Base-by-base conservation (phyloP, 2,329 filamentous ascomycete species). In the Lasiodiplodia hormozganensis region DNA sequence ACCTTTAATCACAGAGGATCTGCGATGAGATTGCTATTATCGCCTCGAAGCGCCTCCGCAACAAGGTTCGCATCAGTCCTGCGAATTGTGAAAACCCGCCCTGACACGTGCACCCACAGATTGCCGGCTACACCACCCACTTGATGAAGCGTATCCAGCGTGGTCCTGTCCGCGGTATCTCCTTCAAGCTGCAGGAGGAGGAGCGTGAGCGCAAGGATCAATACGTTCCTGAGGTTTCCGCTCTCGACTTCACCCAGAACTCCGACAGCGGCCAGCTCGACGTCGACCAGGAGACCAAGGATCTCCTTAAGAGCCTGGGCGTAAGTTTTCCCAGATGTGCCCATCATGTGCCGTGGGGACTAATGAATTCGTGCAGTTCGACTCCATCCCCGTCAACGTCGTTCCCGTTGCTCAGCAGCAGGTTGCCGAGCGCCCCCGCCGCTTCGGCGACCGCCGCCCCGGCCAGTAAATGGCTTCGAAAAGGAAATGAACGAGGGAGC, bases 191-290 rank as follows among this genome's bases (percentile, higher is more conserved):
- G 71, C 96, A 99, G 88, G 96, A 99, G 88, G 96, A 99, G 89
- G 96, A 99, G 91, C 93, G 96, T 89, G 96, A 99, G 88, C 92
- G 96, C 84, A 99, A 99, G 92, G 96, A 99, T 88, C 96, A 99
- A 89, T 99, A 97, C 88, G 96, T 99, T 75, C 96, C 96, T 81
- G 96, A 99, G 87, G 89, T 99, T 78, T 99, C 96, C 71, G 96
- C 96, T 81, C 92, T 99, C 82, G 96, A 99, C 89, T 97, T 97
- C 88, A 90, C 91, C 81, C 93, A 97, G 89, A 93, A 92, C 87
- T 89, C 89, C 83, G 96, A 98, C 87, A 91, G 86, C 81, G 96
- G 96, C 80, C 91, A 94, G 85, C 89, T 99, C 79, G 95, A 98
- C 78, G 92, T 97, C 81, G 96, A 99, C 83, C 85, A 89, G 84